Evolutionary conservation across 2,329 filamentous ascomycete genomes (phyloP).

Genomic region (Claviceps sp.): DNA sequence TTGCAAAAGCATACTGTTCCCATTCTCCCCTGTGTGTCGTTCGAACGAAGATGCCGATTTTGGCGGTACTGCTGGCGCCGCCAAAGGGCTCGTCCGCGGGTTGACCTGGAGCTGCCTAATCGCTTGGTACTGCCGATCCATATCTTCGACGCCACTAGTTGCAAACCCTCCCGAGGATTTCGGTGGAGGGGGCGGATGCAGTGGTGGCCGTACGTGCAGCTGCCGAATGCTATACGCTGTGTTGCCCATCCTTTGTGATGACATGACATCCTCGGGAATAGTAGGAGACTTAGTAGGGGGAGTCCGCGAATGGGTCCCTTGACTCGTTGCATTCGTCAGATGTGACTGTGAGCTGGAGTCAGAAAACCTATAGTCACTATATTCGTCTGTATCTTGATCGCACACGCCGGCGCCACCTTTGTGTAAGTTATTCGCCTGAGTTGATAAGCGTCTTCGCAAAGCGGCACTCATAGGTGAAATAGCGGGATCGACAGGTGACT

Average conservation of each 20-base stretch:
- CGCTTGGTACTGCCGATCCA: constrained; percentile 6
- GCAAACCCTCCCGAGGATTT: background rate
- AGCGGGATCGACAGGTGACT: constrained; percentile 9
- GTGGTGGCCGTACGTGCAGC: constrained; percentile 4
- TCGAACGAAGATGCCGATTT: background rate
- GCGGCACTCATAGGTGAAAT: constrained; percentile 5
- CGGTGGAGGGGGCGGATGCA: background rate
- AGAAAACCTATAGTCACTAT: constrained; percentile 8
- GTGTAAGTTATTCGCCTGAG: background rate
- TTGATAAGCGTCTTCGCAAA: background rate
- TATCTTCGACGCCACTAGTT: constrained; percentile 3
- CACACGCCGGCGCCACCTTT: constrained; percentile 2
- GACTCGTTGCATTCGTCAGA: constrained; percentile 5
- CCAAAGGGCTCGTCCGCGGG: background rate
- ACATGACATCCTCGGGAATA: constrained; percentile 8
- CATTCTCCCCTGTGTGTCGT: background rate
- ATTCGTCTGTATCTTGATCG: constrained; percentile 5
- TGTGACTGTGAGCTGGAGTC: constrained; percentile 9
- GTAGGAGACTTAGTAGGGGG: constrained; percentile 7
- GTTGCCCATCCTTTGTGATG: background rate
- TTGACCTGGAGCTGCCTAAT: background rate
- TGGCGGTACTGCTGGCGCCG: background rate
- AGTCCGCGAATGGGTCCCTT: constrained; percentile 3
- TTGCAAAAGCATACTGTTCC: background rate
- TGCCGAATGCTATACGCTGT: background rate